Base-by-base conservation (phyloP, 768 basidiomycete species). In the Tulasnella sp. region DNA sequence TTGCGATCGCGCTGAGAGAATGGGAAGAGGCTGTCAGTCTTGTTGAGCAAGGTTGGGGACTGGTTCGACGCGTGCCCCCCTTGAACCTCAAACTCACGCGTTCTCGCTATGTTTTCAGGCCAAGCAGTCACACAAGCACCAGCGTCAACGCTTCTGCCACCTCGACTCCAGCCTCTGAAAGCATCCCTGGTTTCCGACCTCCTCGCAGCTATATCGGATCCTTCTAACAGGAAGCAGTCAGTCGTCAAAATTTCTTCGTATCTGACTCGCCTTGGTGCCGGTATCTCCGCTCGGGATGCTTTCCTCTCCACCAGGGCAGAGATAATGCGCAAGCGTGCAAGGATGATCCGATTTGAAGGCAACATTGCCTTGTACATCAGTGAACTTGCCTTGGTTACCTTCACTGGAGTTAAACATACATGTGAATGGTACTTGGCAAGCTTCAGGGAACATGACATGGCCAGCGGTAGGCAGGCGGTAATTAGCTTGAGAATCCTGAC, bases 361-460 rank as follows among this genome's bases (percentile, higher is more conserved):
- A 91, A 96, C 83, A 91, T 97, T 44, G 90, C 89, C 3, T 88
- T 92, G 74, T 99, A 97, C 83, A 89, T 99, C 73, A 92, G 91
- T 44, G 95, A 98, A 83, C 87, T 99, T 44, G 91, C 95, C 2
- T 88, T 96, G 58, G 94, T 99, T 0, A 91, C 92, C 79, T 99
- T 99, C 83, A 98, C 96, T 0, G 92, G 94, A 1, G 93, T 99
- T 84, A 97, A 98, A 84, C 95, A 99, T 83, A 98, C 97, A 0
- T 95, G 95, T 19, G 97, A 99, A 85, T 99, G 98, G 98, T 99
- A 95, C 85, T 87, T 98, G 82, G 92, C 93, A 0, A 96, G 95
- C 79, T 99, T 98, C 86, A 94, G 93, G 85, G 98, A 98, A 85
- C 96, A 98, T 84, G 92, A 96, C 82, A 94, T 94, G 81, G 93